Percentiles rank a stretch among this genome's conserved stretches.
Evolutionary conservation across 179 eudicot genomes (phyloP).

Genomic region (Beta corolliflora): DNA sequence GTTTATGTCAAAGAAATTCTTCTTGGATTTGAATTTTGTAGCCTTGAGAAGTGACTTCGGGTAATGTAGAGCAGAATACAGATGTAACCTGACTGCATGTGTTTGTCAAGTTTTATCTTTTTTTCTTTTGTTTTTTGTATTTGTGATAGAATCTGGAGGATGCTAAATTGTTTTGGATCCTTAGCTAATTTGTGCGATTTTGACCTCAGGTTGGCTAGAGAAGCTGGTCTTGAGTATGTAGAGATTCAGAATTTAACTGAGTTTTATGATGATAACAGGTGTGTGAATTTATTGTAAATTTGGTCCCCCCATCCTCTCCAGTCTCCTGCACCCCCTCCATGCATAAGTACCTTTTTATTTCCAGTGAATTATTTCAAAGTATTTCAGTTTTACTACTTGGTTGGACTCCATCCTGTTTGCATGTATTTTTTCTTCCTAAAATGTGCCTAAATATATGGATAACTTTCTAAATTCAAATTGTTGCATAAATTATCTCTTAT

Average conservation of each 20-base stretch:
- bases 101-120: not conserved
- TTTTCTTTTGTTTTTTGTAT: not conserved
- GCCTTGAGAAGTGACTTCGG: slow-evolving; percentile 1
- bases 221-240: slow-evolving; percentile 92
- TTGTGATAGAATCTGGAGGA: not conserved
- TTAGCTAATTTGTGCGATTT: not conserved
- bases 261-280: slow-evolving; percentile 97
- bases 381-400: no score
- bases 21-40: not conserved
- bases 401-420: not conserved
- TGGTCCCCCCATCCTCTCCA: no score
- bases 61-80: not conserved
- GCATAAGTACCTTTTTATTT: not conserved
- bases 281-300: not conserved
- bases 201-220: slow-evolving; percentile 83
- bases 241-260: slow-evolving; percentile 94
- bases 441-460: no score
- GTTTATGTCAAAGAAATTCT: not conserved
- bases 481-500: no score
- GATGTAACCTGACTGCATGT: not conserved
- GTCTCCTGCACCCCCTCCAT: not conserved
- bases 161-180: no score
- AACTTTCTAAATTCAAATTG: no score
- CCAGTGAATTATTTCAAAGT: no score
- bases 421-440: no score